Conservation (phyloP, 441 rosid species). For the Corymbia calophylla region DNA sequence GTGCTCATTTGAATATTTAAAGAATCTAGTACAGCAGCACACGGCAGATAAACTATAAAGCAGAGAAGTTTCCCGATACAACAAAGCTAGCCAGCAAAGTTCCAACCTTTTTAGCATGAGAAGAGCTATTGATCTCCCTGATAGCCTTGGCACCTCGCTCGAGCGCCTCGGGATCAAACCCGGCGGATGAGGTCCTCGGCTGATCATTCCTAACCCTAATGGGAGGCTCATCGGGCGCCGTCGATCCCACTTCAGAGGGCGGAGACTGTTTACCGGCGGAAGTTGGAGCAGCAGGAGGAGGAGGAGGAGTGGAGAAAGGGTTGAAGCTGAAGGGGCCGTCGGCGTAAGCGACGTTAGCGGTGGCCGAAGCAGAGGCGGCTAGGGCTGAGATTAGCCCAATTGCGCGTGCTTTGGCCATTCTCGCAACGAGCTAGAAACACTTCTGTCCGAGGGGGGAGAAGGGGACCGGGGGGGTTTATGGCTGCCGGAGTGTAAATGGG, state of each 20-base stretch:
- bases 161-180: conserved; percentile 88
- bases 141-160: conserved; percentile 83
- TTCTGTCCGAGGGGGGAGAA: not conserved
- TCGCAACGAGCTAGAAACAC: not conserved
- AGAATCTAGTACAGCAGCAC: not conserved
- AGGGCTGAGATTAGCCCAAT: conserved; percentile 57
- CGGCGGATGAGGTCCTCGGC: conserved; percentile 86
- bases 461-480: not conserved
- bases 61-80: not conserved
- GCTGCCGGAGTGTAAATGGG: not conserved
- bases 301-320: conserved; percentile 20
- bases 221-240: conserved; percentile 24
- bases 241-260: conserved; percentile 13
- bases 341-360: conserved; percentile 24
- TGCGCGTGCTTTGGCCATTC: conserved; percentile 58
- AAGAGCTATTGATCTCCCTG: conserved; percentile 55
- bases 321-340: conserved; percentile 26
- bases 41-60: not conserved
- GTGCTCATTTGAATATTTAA: not conserved
- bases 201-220: conserved; percentile 49
- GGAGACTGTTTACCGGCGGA: conserved; percentile 13
- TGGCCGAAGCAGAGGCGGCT: conserved; percentile 49
- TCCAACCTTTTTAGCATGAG: conserved; percentile 72
- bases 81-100: not conserved
- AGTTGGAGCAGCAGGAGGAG: conserved; percentile 16